Conservation (phyloP, 257 asterid species). For the Solanum piurae region DNA sequence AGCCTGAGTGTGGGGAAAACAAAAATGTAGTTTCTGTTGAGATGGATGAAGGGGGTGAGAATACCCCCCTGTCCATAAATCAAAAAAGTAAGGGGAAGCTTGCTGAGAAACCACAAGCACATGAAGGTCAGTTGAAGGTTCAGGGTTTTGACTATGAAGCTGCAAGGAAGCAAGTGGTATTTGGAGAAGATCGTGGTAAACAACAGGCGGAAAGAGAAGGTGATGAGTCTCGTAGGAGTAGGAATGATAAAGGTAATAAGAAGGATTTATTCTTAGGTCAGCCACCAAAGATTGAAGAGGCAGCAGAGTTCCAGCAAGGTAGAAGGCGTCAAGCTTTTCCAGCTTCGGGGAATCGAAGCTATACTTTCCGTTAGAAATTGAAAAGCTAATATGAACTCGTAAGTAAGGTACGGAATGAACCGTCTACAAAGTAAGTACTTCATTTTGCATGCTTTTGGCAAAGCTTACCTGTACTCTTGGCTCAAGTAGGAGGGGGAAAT, state of each 20-base stretch:
- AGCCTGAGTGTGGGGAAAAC: slow-evolving; percentile 10
- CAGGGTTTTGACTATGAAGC: slow-evolving; percentile 71
- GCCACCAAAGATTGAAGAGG: slow-evolving; percentile 25
- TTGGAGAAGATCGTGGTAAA: slow-evolving; percentile 29
- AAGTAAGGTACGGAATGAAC: not conserved
- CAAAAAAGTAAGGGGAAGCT: slow-evolving; percentile 7
- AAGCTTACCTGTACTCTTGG: not conserved
- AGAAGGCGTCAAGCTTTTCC: slow-evolving; percentile 91
- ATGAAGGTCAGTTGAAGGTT: slow-evolving; percentile 18
- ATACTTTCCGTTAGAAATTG: slow-evolving; percentile 43
- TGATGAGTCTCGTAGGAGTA: slow-evolving; percentile 12
- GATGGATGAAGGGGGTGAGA: slow-evolving; percentile 40
- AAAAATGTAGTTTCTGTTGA: slow-evolving; percentile 10
- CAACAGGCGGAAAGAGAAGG: not conserved
- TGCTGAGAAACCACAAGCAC: slow-evolving; percentile 22
- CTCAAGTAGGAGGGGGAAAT: not conserved
- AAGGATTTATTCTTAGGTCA: slow-evolving; percentile 11
- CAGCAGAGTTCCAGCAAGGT: slow-evolving; percentile 45
- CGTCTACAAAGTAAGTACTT: slow-evolving; percentile 5
- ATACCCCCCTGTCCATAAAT: slow-evolving; percentile 38
- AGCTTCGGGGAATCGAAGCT: slow-evolving; percentile 84
- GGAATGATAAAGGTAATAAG: slow-evolving; percentile 19
- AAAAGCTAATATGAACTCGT: not conserved
- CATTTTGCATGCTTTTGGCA: slow-evolving; percentile 1
- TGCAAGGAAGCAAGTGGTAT: slow-evolving; percentile 46